Evolutionary conservation across 2,329 filamentous ascomycete genomes (phyloP).

Genomic region (Acrodontium crateriforme): DNA sequence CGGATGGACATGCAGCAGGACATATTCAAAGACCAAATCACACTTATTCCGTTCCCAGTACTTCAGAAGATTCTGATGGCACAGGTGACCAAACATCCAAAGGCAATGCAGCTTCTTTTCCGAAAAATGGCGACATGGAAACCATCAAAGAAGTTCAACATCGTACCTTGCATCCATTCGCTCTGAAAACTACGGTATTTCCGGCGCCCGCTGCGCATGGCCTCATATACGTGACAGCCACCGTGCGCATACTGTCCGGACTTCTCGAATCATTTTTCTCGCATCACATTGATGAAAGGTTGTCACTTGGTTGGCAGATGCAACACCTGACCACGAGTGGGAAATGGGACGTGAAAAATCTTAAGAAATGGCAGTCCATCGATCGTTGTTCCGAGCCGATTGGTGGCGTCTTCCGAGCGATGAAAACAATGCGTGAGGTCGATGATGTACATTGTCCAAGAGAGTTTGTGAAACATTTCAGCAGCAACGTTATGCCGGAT

Average conservation of each 20-base stretch:
- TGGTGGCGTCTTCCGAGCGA: constrained; percentile 65
- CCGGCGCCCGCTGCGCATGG: constrained; percentile 70
- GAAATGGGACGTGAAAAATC: constrained; percentile 97
- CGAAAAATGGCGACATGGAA: not conserved
- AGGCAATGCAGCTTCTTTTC: not conserved
- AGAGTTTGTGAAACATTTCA: constrained; percentile 56
- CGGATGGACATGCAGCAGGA: constrained; percentile 1
- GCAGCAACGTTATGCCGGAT: constrained; percentile 47
- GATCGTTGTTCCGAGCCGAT: constrained; percentile 40
- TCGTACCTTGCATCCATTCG: constrained; percentile 16
- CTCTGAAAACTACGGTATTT: constrained; percentile 56
- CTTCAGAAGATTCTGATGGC: constrained; percentile 6
- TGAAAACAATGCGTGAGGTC: constrained; percentile 86
- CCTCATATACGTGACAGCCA: constrained; percentile 65
- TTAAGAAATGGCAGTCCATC: constrained; percentile 70
- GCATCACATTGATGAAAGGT: constrained; percentile 57
- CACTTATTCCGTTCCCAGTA: too few relatives aligned
- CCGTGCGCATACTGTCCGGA: constrained; percentile 62
- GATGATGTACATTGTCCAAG: constrained; percentile 69
- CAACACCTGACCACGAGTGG: constrained; percentile 77
- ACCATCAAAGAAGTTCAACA: constrained; percentile 9
- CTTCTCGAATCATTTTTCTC: constrained; percentile 72
- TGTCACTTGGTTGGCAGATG: constrained; percentile 81
- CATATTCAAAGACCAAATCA: too few relatives aligned
- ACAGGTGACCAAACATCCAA: constrained; percentile 2